phyloP scores from a whole-genome alignment of 2,329 filamentous ascomycete species.

The Phialophora expanda region DNA sequence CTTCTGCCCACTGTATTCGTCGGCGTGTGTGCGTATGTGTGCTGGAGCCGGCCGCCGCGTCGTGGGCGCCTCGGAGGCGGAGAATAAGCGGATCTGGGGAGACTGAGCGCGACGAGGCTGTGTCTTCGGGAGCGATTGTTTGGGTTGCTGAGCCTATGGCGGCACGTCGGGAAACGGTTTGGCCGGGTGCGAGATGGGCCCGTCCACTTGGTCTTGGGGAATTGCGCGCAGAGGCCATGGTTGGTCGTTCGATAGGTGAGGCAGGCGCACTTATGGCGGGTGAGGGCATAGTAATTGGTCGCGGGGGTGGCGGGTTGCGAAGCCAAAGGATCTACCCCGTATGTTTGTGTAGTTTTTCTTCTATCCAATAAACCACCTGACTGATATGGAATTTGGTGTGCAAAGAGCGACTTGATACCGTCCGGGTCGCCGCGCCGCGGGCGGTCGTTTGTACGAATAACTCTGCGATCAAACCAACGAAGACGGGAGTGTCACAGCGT shows the following conservation, averaged over 20 bases:
- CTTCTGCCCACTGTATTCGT: constrained; percentile 88
- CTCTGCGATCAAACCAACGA: background rate
- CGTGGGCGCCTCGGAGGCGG: constrained; percentile 37
- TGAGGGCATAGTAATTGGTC: constrained; percentile 9
- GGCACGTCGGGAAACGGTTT: constrained; percentile 13
- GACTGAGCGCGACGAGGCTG: constrained; percentile 25
- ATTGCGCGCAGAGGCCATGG: constrained; percentile 6
- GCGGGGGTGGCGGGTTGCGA: too few relatives aligned
- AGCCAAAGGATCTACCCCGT: background rate
- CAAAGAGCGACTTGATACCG: background rate
- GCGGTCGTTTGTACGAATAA: background rate
- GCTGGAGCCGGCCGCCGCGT: constrained; percentile 16
- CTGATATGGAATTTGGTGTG: background rate
- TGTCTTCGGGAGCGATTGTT: constrained; percentile 41
- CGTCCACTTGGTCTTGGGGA: constrained; percentile 9
- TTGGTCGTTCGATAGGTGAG: constrained; percentile 11
- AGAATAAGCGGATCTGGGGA: constrained; percentile 39
- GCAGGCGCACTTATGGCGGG: constrained; percentile 1
- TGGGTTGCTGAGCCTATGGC: constrained; percentile 39
- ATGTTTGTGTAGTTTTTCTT: background rate
- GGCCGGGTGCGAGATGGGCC: constrained; percentile 16
- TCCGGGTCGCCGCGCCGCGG: too few relatives aligned
- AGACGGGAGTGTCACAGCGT: background rate
- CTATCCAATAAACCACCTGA: background rate
- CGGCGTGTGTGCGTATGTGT: constrained; percentile 45